These are phyloP conservation scores for Pyrus betulifolia DNA, from an alignment of 306 rosid genomes.

Conservation along the genomic window DNA sequence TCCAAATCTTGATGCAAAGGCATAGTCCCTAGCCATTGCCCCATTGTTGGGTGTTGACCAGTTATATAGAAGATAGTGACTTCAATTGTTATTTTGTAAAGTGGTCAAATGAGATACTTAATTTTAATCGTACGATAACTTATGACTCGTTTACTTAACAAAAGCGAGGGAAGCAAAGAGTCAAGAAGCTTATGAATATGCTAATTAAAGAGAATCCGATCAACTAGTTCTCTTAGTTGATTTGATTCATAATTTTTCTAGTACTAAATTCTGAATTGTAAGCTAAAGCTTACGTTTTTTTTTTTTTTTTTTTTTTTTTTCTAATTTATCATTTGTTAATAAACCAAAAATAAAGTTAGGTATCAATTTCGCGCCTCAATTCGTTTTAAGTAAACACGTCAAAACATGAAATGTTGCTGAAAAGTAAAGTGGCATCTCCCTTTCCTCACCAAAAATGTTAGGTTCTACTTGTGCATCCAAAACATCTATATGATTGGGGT, in stretches of 20 bases:
- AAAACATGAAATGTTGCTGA: background rate
- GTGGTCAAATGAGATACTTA: background rate
- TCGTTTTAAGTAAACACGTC: too few species aligned
- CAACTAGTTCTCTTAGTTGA: background rate
- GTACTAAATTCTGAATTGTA: background rate
- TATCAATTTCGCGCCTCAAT: too few species aligned
- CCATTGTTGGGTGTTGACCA: background rate
- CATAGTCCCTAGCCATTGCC: background rate
- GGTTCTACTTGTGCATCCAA: background rate
- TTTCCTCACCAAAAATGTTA: background rate
- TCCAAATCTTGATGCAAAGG: background rate
- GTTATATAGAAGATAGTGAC: background rate
- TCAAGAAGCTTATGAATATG: background rate
- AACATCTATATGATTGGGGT: background rate
- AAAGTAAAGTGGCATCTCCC: background rate
- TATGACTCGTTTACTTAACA: background rate
- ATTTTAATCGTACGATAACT: background rate
- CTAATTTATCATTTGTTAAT: too few species aligned
- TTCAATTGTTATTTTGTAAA: background rate
- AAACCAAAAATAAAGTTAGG: background rate
- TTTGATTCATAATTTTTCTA: too few species aligned
- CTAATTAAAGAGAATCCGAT: too few species aligned
- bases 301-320: too few species aligned
- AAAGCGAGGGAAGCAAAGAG: too few species aligned
- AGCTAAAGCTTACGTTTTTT: too few species aligned